phyloP scores from a whole-genome alignment of 805 yeast species.

The Metschnikowia arizonensis region DNA sequence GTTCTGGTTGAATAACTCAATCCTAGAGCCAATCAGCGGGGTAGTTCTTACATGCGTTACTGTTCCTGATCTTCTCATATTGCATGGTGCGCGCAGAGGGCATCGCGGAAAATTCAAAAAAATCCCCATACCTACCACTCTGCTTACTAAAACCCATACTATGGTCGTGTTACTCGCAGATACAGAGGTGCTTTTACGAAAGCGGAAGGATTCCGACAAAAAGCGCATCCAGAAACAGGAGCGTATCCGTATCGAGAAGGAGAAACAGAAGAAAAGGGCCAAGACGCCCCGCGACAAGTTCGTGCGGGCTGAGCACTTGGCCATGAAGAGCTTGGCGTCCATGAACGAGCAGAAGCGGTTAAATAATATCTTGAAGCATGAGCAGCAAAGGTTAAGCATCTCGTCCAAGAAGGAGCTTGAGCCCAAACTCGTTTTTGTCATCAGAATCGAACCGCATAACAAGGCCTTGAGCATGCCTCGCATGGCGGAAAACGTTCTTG shows the following conservation, averaged over 20 bases:
- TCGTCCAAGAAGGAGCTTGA: slow-evolving; percentile 17
- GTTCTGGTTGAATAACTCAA: not conserved
- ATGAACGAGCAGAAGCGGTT: slow-evolving; percentile 67
- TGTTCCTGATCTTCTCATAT: not conserved
- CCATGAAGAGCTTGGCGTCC: slow-evolving; percentile 60
- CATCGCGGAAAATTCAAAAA: slow-evolving; percentile 11
- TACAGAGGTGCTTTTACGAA: slow-evolving; percentile 73
- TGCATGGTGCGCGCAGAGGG: slow-evolving; percentile 8
- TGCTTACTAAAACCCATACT: not conserved
- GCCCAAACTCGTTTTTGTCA: slow-evolving; percentile 54
- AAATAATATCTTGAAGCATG: slow-evolving; percentile 55
- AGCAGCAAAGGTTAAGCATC: slow-evolving; percentile 22
- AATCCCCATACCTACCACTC: not conserved
- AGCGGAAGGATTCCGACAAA: slow-evolving; percentile 75
- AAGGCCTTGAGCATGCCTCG: slow-evolving; percentile 61
- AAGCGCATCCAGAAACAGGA: slow-evolving; percentile 71
- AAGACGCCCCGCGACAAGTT: slow-evolving; percentile 47
- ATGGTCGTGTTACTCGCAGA: slow-evolving; percentile 57
- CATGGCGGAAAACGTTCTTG: slow-evolving; percentile 56
- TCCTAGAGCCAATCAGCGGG: not conserved
- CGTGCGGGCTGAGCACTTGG: slow-evolving; percentile 70
- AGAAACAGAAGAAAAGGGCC: slow-evolving; percentile 39
- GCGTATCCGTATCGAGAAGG: slow-evolving; percentile 47
- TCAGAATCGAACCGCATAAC: slow-evolving; percentile 60
- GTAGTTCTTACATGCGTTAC: not conserved